Evolutionary conservation across 2,329 filamentous ascomycete species (phyloP), one percentile per base, ranked within the genome.

Genomic region (Aspergillus sp.): DNA sequence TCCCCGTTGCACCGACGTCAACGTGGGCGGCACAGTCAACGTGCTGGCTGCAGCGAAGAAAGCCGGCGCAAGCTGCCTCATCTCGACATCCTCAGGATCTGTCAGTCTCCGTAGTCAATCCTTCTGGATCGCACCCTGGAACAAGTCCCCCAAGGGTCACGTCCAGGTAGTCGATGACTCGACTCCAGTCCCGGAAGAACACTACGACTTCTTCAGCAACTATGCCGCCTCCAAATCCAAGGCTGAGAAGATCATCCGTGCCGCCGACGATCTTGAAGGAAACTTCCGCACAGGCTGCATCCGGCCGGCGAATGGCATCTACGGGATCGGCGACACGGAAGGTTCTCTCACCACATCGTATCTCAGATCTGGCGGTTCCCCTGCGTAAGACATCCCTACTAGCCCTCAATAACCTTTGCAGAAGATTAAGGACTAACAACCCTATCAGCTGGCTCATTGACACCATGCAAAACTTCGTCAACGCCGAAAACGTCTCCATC

Each of bases 231-330:
- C 79, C 55, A 86, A 86, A 66, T 77, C 80, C 6, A 76, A 80
- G 58, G 83, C 82, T 2, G 84, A 86, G 71, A 73, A 78, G 13
- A 62, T 84, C 8, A 78, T 86, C 8, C 81, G 81, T 59, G 71
- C 65, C 8, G 80, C 81, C 25, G 77, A 83, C 67, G 60, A 71
- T 30, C 64, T 66, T 8, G 58, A 54, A 52, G 66, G 36, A 58
- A 70, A 71, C 7, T 82, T 86, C 69, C 78, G 82, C 8, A 86
- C 84, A 0, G 84, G 83, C 7, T 76, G 77, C 51, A 81, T 87
- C 63, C 78, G 84, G 2, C 84, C 84, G 0, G 79, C 80, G 11
- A 84, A 84, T 63, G 80, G 77, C 27, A 79, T 86, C 49, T 86
- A 85, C 64, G 83, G 83, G 4, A 77, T 79, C 60, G 74, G 77